Conservation (phyloP, 2,329 filamentous ascomycete genomes). For the Fonsecaea pugnacius region DNA sequence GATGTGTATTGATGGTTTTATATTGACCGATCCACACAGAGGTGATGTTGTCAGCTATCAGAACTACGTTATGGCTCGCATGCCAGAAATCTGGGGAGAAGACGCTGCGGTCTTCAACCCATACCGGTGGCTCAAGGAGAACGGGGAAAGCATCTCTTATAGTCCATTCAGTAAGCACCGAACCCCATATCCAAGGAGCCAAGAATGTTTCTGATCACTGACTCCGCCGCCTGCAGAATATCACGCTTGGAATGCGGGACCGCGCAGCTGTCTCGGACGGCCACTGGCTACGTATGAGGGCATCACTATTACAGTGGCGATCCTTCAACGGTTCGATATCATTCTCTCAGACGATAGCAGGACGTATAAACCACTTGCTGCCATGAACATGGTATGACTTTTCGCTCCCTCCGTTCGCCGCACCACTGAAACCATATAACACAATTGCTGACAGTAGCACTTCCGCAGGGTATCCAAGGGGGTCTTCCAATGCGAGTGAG, state of each 20-base stretch:
- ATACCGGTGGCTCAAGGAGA: slow-evolving; percentile 26
- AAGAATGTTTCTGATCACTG: neutral
- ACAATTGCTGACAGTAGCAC: neutral
- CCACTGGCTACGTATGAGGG: slow-evolving; percentile 28
- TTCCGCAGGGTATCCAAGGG: slow-evolving; percentile 16
- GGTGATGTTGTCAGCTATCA: slow-evolving; percentile 30
- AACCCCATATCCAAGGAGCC: neutral
- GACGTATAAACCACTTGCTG: slow-evolving; percentile 24
- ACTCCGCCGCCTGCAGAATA: slow-evolving; percentile 17
- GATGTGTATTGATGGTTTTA: neutral
- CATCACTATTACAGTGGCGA: slow-evolving; percentile 24
- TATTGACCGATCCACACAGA: slow-evolving; percentile 6
- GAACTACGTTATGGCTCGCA: slow-evolving; percentile 28
- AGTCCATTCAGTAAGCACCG: slow-evolving; percentile 28
- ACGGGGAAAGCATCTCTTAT: slow-evolving; percentile 24
- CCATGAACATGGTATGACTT: slow-evolving; percentile 25
- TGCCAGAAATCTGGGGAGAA: slow-evolving; percentile 28
- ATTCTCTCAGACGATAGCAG: slow-evolving; percentile 23
- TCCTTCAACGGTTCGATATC: slow-evolving; percentile 27
- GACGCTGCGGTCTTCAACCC: slow-evolving; percentile 28
- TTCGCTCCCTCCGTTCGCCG: neutral
- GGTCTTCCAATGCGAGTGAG: slow-evolving; percentile 24
- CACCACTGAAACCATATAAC: neutral
- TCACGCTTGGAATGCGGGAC: slow-evolving; percentile 28
- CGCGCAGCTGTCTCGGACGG: slow-evolving; percentile 29